Conservation (phyloP, 1,139 yeast genomes). For the Geotrichum restrictum region DNA sequence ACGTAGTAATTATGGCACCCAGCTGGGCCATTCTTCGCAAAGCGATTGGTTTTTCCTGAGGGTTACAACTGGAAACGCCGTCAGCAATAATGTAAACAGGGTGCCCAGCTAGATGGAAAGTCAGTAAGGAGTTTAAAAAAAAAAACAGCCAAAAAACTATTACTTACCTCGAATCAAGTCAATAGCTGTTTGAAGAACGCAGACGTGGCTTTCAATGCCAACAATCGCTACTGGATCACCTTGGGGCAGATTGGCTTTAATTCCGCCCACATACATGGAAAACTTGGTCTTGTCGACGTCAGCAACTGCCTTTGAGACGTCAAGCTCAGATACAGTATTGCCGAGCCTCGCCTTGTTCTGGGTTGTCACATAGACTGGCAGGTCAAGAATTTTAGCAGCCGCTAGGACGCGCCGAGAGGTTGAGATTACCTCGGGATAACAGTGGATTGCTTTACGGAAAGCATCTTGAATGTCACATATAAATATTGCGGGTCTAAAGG, state of each 20-base stretch:
- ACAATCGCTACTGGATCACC: conserved; percentile 29
- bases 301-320: conserved; percentile 25
- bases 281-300: conserved; percentile 32
- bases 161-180: conserved; percentile 26
- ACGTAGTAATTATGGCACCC: conserved; percentile 35
- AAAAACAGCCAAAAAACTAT: neutral
- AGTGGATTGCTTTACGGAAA: conserved; percentile 28
- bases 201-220: conserved; percentile 34
- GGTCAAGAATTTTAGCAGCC: conserved; percentile 27
- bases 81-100: conserved; percentile 32
- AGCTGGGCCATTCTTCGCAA: conserved; percentile 26
- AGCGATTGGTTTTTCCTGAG: conserved; percentile 32
- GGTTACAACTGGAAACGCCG: conserved; percentile 30
- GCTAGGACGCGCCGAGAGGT: conserved; percentile 26
- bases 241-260: conserved; percentile 24
- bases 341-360: conserved; percentile 31
- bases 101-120: conserved; percentile 23
- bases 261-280: conserved; percentile 31
- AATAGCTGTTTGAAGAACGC: conserved; percentile 32
- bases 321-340: conserved; percentile 30
- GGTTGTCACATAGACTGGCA: conserved; percentile 34
- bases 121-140: neutral
- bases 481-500: conserved; percentile 31
- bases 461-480: conserved; percentile 32
- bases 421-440: conserved; percentile 28